These are phyloP conservation scores for Mucor sp. DNA, from an alignment of 371 early-diverging fungal genomes.

Conservation along the genomic window DNA sequence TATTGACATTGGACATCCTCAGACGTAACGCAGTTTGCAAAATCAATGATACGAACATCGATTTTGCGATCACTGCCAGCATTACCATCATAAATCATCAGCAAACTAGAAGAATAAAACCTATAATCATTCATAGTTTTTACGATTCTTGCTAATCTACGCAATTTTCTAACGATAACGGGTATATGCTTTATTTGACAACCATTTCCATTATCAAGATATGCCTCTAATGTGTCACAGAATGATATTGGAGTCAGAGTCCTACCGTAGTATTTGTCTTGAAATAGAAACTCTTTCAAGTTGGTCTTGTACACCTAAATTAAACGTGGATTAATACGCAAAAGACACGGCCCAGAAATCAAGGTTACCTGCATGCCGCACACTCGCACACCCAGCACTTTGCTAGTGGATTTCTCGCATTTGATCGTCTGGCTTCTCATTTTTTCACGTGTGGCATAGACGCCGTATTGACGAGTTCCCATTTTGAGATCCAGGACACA, in stretches of 20 bases:
- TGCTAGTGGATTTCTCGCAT: constrained; percentile 89
- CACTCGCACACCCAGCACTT: constrained; percentile 88
- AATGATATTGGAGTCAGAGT: constrained; percentile 77
- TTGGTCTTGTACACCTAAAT: constrained; percentile 76
- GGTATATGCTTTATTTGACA: constrained; percentile 84
- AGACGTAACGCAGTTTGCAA: constrained; percentile 77
- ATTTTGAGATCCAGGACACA: constrained; percentile 97
- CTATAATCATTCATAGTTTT: constrained; percentile 75
- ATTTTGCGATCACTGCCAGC: constrained; percentile 39
- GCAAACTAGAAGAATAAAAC: constrained; percentile 88
- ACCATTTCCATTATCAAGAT: constrained; percentile 78
- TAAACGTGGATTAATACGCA: neutral
- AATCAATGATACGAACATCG: constrained; percentile 93
- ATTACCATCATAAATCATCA: constrained; percentile 58
- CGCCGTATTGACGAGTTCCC: constrained; percentile 97
- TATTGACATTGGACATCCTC: constrained; percentile 33
- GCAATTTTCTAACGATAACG: constrained; percentile 70
- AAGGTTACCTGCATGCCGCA: constrained; percentile 93
- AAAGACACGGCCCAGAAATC: neutral
- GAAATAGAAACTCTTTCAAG: constrained; percentile 67
- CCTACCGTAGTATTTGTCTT: constrained; percentile 95
- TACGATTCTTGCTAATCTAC: constrained; percentile 72
- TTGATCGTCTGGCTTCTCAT: constrained; percentile 84
- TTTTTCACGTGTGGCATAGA: constrained; percentile 84
- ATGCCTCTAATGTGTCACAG: constrained; percentile 76